Evolutionary conservation across 257 asterid genomes (phyloP), one percentile per base, ranked within the genome.

Genomic region (Paulownia fortunei): DNA sequence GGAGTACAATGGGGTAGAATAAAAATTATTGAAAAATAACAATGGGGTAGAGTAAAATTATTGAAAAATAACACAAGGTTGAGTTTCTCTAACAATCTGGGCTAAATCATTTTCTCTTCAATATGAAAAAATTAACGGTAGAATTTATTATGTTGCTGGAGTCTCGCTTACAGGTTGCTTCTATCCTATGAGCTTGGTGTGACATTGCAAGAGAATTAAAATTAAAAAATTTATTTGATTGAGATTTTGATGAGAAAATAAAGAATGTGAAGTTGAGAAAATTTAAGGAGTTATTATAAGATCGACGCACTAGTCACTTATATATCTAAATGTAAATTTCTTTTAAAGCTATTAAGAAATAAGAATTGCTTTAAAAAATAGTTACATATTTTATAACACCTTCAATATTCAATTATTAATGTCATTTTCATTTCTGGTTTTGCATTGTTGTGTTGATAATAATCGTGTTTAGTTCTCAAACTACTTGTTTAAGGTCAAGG

Each of bases 391-490:
- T 30, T 30, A 7, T 32, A 3, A 15, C 70, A 39, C 8, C 34
- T 41, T 66, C 36, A 13, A 12, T 39, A 24, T 42, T 26, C 47
- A 59, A 73, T 60, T 26, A 27, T 39, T 60, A 18, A 4, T 59
- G 78, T 59, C 69, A 73, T 73, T 73, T 73, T 73, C 54, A 23
- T 21, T 8, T 24, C n/a, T 39, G 56, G 26, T 19, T 55, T 36
- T 7, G 47, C 12, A 34, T 23, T 55, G 24, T 5, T 8, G 0
- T 66, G 54, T 12, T 21, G 30, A 19, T 65, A 18, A 34, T 61
- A 5, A 32, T 61, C 2, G 1, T 37, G 56, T 73, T 73, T 7
- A 27, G 47, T 56, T 26, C 52, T 11, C 7, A 18, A 44, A 24
- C 59, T 68, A 51, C 36, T 5, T 72, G 76, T 36, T 24, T 72